Evolutionary conservation across 768 basidiomycete species (phyloP).

Genomic region (Suillus paluster): DNA sequence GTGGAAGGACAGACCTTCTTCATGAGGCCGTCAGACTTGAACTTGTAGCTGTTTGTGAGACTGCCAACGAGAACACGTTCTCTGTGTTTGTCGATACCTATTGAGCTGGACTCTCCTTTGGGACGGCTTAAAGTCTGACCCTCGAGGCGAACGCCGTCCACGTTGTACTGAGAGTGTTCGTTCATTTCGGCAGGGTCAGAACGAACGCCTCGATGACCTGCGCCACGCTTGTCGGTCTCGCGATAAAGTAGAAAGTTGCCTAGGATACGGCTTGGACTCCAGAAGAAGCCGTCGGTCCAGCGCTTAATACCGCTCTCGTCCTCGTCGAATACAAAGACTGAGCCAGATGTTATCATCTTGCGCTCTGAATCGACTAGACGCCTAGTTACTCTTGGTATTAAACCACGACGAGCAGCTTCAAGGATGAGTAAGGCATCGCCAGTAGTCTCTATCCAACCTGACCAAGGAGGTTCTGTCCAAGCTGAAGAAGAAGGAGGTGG

Average conservation of each 20-base stretch:
- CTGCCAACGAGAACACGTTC: slow-evolving; percentile 89
- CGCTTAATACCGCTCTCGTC: slow-evolving; percentile 97
- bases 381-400: slow-evolving; percentile 91
- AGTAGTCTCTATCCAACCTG: slow-evolving; percentile 94
- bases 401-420: slow-evolving; percentile 87
- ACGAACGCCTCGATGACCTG: slow-evolving; percentile 60
- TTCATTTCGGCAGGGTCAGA: slow-evolving; percentile 43
- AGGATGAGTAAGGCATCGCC: slow-evolving; percentile 96
- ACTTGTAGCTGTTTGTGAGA: slow-evolving; percentile 91
- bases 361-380: slow-evolving; percentile 92
- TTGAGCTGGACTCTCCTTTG: slow-evolving; percentile 51
- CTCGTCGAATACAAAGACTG: slow-evolving; percentile 97
- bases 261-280: slow-evolving; percentile 91
- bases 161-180: slow-evolving; percentile 44
- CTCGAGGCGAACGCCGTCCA: slow-evolving; percentile 32
- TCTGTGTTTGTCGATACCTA: slow-evolving; percentile 67
- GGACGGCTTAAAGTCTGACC: slow-evolving; percentile 65
- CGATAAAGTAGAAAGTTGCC: slow-evolving; percentile 96
- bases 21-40: slow-evolving; percentile 92
- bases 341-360: slow-evolving; percentile 90
- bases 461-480: slow-evolving; percentile 92
- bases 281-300: slow-evolving; percentile 97
- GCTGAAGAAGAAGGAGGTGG: slow-evolving; percentile 41
- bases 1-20: slow-evolving; percentile 76
- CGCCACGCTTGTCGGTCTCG: slow-evolving; percentile 85